Evolutionary conservation across 2,329 filamentous ascomycete species (phyloP), one percentile per base, ranked within the genome.

Genomic region (Cytospora schulzeri): DNA sequence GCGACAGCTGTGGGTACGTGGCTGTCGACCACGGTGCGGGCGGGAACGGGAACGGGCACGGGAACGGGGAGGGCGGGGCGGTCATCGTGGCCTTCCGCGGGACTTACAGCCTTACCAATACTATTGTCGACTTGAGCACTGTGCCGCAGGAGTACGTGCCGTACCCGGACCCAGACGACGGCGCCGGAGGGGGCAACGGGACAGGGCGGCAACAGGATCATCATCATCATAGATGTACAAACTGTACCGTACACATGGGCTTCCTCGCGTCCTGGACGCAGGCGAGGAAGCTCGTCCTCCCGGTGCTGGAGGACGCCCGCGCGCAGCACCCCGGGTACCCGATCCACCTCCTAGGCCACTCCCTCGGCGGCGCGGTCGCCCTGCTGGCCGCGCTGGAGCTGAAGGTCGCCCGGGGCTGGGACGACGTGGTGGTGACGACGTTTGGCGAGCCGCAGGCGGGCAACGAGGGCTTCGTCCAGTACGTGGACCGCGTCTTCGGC

Each of bases 71-170:
- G 28, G 63, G 67, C 14, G 63, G 71, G 29, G 78, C 79, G 35
- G 91, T 99, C 63, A 81, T 98, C 54, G 85, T 98, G 45, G 93
- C 93, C 11, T 98, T 98, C 72, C 88, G 95, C 55, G 95, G 95
- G 28, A 98, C 95, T 17, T 97, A 98, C 77, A 97, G 93, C 69
- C 84, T 99, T 71, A 85, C 92, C 60, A 97, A 98, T 75, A 93
- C 93, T 15, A 89, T 99, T 67, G 84, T 93, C 57, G 95, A 99
- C 77, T 82, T 99, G 62, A 93, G 91, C 68, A 96, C 93, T 2
- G 83, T 94, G 2, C 93, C 93, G 15, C 94, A 98, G 75, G 86
- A 91, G 74, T 99, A 98, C 73, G 85, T 93, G 1, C 93, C 95
- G 0, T 99, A 97, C 74, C 90, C 91, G 1, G 82, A 85, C 1